Conservation (phyloP, 352 stramenopile species). For the Phytophthora multivora region DNA sequence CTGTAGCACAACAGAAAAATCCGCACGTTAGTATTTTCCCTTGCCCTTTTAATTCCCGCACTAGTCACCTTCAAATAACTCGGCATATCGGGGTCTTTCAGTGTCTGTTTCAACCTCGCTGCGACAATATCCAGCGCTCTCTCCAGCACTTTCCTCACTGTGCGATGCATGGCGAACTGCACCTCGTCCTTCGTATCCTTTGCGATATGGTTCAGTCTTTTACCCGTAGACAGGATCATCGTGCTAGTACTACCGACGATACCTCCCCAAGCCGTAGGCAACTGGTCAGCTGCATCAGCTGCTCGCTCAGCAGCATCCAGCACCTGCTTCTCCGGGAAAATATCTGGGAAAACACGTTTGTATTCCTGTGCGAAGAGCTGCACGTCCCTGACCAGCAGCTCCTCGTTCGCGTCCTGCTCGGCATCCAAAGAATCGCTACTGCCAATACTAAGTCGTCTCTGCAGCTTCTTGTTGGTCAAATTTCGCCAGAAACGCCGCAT, state of each 20-base stretch:
- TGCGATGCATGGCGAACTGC: slow-evolving; percentile 81
- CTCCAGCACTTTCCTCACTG: slow-evolving; percentile 77
- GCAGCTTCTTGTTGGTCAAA: slow-evolving; percentile 58
- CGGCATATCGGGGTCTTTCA: slow-evolving; percentile 88
- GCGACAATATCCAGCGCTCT: slow-evolving; percentile 80
- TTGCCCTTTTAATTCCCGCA: not conserved
- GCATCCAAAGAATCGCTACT: slow-evolving; percentile 4
- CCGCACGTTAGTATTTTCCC: not conserved
- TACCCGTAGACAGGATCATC: slow-evolving; percentile 82
- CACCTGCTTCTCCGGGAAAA: slow-evolving; percentile 77
- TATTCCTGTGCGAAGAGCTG: slow-evolving; percentile 83
- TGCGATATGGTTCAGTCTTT: slow-evolving; percentile 83
- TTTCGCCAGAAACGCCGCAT: slow-evolving; percentile 83
- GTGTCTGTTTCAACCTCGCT: slow-evolving; percentile 66
- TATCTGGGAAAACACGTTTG: slow-evolving; percentile 78
- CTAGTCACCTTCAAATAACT: slow-evolving; percentile 65
- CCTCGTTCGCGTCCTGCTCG: not conserved
- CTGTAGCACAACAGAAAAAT: slow-evolving; percentile 21
- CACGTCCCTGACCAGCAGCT: slow-evolving; percentile 65
- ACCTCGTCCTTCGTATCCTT: slow-evolving; percentile 87
- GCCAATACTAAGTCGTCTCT: slow-evolving; percentile 4
- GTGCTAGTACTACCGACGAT: slow-evolving; percentile 79
- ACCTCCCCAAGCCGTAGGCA: slow-evolving; percentile 53
- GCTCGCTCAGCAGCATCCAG: slow-evolving; percentile 57
- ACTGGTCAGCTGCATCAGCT: slow-evolving; percentile 36